Base-by-base conservation (phyloP, 148 eudicot species). In the Tetragonia tetragonoides region DNA sequence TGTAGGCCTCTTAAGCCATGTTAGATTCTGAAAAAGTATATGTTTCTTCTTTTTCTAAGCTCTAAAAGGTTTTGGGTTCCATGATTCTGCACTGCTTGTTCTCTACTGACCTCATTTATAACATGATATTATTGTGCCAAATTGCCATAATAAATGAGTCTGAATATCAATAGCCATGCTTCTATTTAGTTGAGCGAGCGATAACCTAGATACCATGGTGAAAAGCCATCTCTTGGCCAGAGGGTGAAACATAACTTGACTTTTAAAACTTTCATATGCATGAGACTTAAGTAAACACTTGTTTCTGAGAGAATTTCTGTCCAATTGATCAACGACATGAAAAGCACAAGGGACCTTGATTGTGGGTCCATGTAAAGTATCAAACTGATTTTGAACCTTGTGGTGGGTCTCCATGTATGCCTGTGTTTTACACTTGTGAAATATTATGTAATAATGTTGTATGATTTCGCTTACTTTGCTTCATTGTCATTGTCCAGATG, bases 401-500 rank as follows among this genome's bases (percentile, higher is more conserved):
- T 51, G 57, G 16, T 75, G 66, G 37, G 10, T 20, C 54, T 1
- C 8, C 40, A 3, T 74, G 61, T 20, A 56, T 46, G 41, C 47
- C 68, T 18, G 21, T 16, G 15, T 51, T 63, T 62, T n/a, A 49
- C 75, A 24, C 40, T 40, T 56, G 39, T 20, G 39, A 15, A 20
- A 51, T 53, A 42, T 40, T 34, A 23, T 2, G 38, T 44, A 16
- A 28, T 20, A 34, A 14, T 6, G 10, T n/a, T n/a, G n/a, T 57
- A n/a, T 9, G 4, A 59, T 76, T 79, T 73, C 60, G 73, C 49
- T 68, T 42, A 66, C 70, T 77, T 24, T 66, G 65, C n/a, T 77
- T 74, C 68, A 11, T 71, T 20, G 61, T 84, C 5, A 38, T 68
- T 66, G 61, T 69, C 74, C 90, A 95, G 99, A 95, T 90, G 99